phyloP scores from a whole-genome alignment of 768 basidiomycete species.

The Podaxis sp. region DNA sequence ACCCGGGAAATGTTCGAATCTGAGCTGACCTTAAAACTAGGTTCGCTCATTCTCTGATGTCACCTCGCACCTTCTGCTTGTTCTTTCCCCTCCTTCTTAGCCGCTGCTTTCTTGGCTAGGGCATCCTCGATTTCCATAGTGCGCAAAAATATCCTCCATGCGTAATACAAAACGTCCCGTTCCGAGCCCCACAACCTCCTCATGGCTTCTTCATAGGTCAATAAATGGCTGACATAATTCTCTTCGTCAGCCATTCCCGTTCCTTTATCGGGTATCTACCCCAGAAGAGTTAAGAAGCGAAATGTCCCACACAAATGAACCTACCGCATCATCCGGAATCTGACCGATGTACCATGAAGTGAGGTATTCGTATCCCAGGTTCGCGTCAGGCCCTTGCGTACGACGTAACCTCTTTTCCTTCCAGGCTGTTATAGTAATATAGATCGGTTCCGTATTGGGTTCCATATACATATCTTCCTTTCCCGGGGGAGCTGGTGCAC shows the following conservation, averaged over 20 bases:
- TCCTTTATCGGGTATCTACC: slow-evolving; percentile 43
- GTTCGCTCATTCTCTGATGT: neutral
- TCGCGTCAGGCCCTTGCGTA: slow-evolving; percentile 8
- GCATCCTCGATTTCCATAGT: slow-evolving; percentile 20
- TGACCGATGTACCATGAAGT: slow-evolving; percentile 56
- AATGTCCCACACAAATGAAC: slow-evolving; percentile 19
- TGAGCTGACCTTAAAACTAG: neutral
- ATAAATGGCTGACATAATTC: slow-evolving; percentile 43
- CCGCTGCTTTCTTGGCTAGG: neutral
- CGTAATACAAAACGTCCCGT: slow-evolving; percentile 34
- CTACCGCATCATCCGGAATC: slow-evolving; percentile 52
- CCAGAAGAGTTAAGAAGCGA: neutral
- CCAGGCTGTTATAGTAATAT: slow-evolving; percentile 34
- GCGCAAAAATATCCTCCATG: slow-evolving; percentile 34
- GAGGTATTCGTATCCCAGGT: slow-evolving; percentile 50
- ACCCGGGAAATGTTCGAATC: neutral
- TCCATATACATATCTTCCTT: slow-evolving; percentile 8
- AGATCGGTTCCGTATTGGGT: slow-evolving; percentile 46
- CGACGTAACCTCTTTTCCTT: slow-evolving; percentile 16
- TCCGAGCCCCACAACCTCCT: slow-evolving; percentile 30
- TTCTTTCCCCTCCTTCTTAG: neutral
- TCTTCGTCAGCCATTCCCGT: slow-evolving; percentile 63
- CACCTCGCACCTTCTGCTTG: neutral
- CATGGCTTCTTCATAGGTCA: slow-evolving; percentile 45
- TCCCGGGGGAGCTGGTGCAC: slow-evolving; percentile 40